These are phyloP conservation scores for Coccomyxa sp. DNA, from an alignment of 139 green algal species.

Conservation along the genomic window DNA sequence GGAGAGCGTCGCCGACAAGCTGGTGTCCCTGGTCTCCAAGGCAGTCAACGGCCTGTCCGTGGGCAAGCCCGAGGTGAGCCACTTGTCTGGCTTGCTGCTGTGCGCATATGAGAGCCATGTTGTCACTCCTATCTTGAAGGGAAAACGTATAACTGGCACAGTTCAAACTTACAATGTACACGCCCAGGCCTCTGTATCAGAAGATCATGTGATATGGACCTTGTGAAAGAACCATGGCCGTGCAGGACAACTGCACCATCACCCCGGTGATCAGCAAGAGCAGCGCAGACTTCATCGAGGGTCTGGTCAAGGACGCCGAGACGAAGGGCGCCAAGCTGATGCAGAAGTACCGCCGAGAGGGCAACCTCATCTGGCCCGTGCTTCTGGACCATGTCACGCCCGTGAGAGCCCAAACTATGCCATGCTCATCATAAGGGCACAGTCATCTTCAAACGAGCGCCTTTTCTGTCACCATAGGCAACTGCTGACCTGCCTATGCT, in stretches of 20 bases:
- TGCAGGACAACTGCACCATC: conserved; percentile 86
- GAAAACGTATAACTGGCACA: too few relatives aligned
- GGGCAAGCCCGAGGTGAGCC: conserved; percentile 39
- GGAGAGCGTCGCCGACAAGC: conserved; percentile 71
- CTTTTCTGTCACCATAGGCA: too few relatives aligned
- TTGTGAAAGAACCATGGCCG: too few relatives aligned
- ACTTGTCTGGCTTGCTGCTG: too few relatives aligned
- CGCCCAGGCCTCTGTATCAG: too few relatives aligned
- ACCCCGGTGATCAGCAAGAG: conserved; percentile 81
- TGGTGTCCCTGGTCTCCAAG: conserved; percentile 57
- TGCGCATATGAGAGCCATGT: too few relatives aligned
- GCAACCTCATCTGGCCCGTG: conserved; percentile 92
- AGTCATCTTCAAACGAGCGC: too few relatives aligned
- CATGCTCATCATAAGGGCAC: too few relatives aligned
- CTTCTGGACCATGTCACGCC: conserved; percentile 86
- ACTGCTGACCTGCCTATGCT: too few relatives aligned
- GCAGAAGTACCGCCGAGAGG: conserved; percentile 67
- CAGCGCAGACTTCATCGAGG: conserved; percentile 92
- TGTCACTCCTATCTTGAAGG: too few relatives aligned
- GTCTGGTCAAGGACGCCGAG: conserved; percentile 71
- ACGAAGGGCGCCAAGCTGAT: conserved; percentile 66
- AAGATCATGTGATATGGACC: too few relatives aligned
- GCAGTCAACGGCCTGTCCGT: conserved; percentile 46
- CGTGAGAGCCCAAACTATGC: background rate
- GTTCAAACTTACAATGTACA: too few relatives aligned